phyloP scores from a whole-genome alignment of 2,329 filamentous ascomycete species.

The Arachnomyces sp. region DNA sequence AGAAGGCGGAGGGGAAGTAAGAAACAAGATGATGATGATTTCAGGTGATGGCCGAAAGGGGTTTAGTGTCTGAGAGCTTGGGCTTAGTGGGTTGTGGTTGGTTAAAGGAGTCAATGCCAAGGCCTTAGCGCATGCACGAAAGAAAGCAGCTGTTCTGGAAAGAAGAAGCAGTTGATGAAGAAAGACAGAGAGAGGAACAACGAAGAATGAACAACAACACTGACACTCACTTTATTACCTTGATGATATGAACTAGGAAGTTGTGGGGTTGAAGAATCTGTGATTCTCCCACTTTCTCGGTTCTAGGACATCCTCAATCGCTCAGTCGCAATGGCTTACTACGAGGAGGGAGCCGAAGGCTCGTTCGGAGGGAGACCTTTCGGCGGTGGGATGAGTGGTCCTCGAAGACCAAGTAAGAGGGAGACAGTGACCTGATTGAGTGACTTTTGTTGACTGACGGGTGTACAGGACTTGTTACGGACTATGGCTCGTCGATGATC shows the following conservation, averaged over 20 bases:
- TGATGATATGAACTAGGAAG: background rate
- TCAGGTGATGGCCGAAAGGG: too few species aligned
- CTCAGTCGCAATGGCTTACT: conserved; percentile 28
- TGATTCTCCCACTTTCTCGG: background rate
- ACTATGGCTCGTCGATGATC: conserved; percentile 82
- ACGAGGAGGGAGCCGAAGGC: conserved; percentile 33
- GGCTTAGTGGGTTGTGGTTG: too few species aligned
- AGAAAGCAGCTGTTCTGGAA: too few species aligned
- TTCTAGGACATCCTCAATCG: background rate
- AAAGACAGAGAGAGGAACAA: conserved; percentile 1
- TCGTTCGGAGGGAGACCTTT: conserved; percentile 22
- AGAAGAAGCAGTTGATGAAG: background rate
- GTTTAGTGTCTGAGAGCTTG: too few species aligned
- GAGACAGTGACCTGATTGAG: too few species aligned
- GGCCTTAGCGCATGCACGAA: too few species aligned
- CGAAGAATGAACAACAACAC: background rate
- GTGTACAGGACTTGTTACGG: conserved; percentile 70
- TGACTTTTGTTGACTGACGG: conserved; percentile 1
- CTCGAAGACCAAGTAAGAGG: conserved; percentile 35
- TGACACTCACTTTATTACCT: background rate
- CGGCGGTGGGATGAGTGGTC: conserved; percentile 28
- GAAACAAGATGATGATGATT: too few species aligned
- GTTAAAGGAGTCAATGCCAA: too few species aligned
- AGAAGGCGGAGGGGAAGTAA: too few species aligned
- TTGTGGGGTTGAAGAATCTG: conserved; percentile 4